Evolutionary conservation across 805 yeast species (phyloP), one percentile per base, ranked within the genome.

Genomic region (Diddensiella transvaalensis): DNA sequence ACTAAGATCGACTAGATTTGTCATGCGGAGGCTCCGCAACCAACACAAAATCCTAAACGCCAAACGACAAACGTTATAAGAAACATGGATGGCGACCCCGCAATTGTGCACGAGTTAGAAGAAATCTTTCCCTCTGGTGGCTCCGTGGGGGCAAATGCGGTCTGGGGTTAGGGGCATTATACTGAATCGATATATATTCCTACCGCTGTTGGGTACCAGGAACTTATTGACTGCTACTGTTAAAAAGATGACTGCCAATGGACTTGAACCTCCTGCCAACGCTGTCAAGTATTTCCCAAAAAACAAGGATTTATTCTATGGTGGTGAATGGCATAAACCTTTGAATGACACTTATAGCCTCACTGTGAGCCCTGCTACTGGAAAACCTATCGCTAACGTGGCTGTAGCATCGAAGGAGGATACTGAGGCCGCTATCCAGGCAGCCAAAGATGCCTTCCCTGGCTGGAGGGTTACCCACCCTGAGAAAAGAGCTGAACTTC

Each of bases 251-350:
- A 17, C 21, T 17, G 38, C 17, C 8, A 17, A 17, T 35, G 38
- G 21, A 17, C 15, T 35, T 8, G 38, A 35, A 18, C 15, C 21
- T 35, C 38, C 38, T 10, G 38, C 38, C 21, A 35, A 35, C 15
- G 38, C 38, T 35, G 38, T 35, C 8, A 15, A 35, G 38, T 35
- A n/a, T 17, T n/a, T 35, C 15, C 38, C 38, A 6, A 17, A 35
- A 35, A 35, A 35, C 17, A 35, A 17, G 17, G 21, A 17, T 17
- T 35, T 35, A 18, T 35, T 35, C 17, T 35, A 35, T 17, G 38
- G 21, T 8, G 38, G 38, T n/a, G 21, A 35, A 17, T 35, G 38
- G 38, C 15, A 35, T 18, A 17, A 35, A 18, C 38, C 38, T 35
- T 13, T 17, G 8, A 17, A 35, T 8, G 15, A 13, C 15, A n/a